Base-by-base conservation (phyloP, 2,329 filamentous ascomycete genomes). In the Stenocarpella maydis region DNA sequence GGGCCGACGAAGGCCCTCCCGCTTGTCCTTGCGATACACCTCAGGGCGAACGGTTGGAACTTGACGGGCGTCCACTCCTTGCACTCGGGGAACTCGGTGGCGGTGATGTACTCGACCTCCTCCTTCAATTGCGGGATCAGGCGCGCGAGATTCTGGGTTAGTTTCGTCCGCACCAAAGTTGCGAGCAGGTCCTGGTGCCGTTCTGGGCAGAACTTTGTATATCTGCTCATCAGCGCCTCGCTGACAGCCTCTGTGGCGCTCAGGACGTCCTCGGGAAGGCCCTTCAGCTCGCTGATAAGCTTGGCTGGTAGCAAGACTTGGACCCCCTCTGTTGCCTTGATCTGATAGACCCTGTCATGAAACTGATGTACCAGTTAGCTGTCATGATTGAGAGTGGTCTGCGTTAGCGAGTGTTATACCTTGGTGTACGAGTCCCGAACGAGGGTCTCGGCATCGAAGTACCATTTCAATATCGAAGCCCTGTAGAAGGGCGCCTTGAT, bases 1-100 rank as follows among this genome's bases (percentile, higher is more conserved):
- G 82, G 73, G 1, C 87, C 87, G 8, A 88, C 82, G 71, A 88
- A 88, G 5, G 85, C 81, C 24, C 83, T 80, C 1, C 87, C 85
- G 31, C 85, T 87, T 26, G 89, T 74, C 2, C 86, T 83, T 8
- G 87, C 83, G 14, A 90, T 79, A 4, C 84, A 80, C 26, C 84
- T 80, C 2, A 88, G 79, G 52, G 86, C 78, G 68, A 88, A 84
- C 0, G 83, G 82, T 45, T 87, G 85, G 73, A 88, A 82, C 72
- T 82, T 83, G 63, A 88, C 82, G 0, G 85, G 75, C 1, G 83
- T 87, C 87, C 87, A 89, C 71, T 88, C 86, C 67, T 83, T 77
- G 72, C 84, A 86, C 19, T 79, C 76, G 6, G 84, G 83, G 49
- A 87, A 85, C 74, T 86, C 84, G 1, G 81, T 80, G 14, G 78